Evolutionary conservation across 176 grass and related monocot genomes (phyloP), one percentile per base, ranked within the genome.

Genomic region (Ensete glaucum): DNA sequence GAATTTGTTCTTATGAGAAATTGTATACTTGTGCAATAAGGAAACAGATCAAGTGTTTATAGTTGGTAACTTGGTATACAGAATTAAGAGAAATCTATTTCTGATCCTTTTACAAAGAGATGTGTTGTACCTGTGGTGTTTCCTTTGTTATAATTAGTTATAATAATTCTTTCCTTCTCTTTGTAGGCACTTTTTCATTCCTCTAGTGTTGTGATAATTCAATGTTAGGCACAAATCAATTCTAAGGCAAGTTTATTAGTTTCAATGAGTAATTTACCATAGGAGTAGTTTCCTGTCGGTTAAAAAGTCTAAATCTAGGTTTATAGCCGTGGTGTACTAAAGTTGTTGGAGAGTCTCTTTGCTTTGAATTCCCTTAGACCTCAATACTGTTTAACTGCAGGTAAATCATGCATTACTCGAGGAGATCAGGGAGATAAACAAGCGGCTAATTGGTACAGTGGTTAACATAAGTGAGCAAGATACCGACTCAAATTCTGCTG

Each of bases 361-460:
- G n/a, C 25, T 21, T 8, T 53, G 11, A 56, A 10, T 4, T 34
- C 6, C 4, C 1, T 71, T 79, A 29, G 74, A 84, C 72, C 13
- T 54, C 70, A 19, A 34, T 20, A 63, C 2, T 83, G 8, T 67
- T 60, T 14, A 75, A 78, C 5, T 90, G 53, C 83, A 99, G 90
- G 83, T 91, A 75, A 88, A 87, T 76, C 84, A 87, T 89, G 82
- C 80, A 62, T 76, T 99, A 54, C 63, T 87, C 51, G 90, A 94
- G 80, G 95, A 99, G 80, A 91, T 99, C 52, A 78, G 79, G 11
- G 90, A 91, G 63, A 94, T 99, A 94, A 99, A 99, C 62, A 73
- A 87, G 53, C 86, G 86, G 73, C 83, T 94, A 63, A 94, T 99
- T 76, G 90, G 90, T 70, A 99, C 95, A 64, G 95, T 92, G 69